Percentiles rank a stretch among this genome's conserved stretches.
Evolutionary conservation across 2,329 filamentous ascomycete species (phyloP).

Genomic region (Alternaria brassicicola): DNA sequence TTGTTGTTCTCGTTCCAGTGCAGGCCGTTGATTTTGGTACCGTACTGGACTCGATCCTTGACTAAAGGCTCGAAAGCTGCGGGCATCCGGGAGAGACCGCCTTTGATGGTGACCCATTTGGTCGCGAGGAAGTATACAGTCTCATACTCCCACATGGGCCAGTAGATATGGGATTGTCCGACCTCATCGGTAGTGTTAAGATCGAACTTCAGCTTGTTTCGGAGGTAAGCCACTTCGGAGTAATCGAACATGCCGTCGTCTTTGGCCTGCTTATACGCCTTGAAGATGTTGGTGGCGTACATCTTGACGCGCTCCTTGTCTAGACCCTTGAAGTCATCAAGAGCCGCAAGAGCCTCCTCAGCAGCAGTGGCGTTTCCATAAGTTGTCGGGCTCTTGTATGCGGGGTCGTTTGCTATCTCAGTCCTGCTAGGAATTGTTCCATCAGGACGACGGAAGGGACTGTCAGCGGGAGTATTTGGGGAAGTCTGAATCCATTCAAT

Average conservation of each 20-base stretch:
- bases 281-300: conserved; percentile 52
- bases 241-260: conserved; percentile 63
- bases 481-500: conserved; percentile 64
- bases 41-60: conserved; percentile 59
- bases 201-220: conserved; percentile 49
- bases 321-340: conserved; percentile 21
- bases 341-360: conserved; percentile 18
- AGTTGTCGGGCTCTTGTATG: conserved; percentile 5
- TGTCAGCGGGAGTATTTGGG: conserved; percentile 56
- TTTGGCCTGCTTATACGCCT: conserved; percentile 58
- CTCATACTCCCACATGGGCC: conserved; percentile 58
- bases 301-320: conserved; percentile 38
- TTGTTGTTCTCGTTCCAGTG: conserved; percentile 55
- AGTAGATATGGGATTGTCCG: conserved; percentile 39
- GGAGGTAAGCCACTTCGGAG: conserved; percentile 65
- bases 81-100: conserved; percentile 62
- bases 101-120: conserved; percentile 66
- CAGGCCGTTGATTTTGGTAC: conserved; percentile 61
- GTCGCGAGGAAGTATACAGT: conserved; percentile 62
- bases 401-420: conserved; percentile 18
- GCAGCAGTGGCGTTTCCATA: conserved; percentile 18
- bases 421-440: conserved; percentile 17
- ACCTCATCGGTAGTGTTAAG: conserved; percentile 58
- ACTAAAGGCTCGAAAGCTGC: conserved; percentile 66
- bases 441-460: conserved; percentile 14